Evolutionary conservation across 345 rosid species (phyloP), one percentile per base, ranked within the genome.

Genomic region (Viola odorata): DNA sequence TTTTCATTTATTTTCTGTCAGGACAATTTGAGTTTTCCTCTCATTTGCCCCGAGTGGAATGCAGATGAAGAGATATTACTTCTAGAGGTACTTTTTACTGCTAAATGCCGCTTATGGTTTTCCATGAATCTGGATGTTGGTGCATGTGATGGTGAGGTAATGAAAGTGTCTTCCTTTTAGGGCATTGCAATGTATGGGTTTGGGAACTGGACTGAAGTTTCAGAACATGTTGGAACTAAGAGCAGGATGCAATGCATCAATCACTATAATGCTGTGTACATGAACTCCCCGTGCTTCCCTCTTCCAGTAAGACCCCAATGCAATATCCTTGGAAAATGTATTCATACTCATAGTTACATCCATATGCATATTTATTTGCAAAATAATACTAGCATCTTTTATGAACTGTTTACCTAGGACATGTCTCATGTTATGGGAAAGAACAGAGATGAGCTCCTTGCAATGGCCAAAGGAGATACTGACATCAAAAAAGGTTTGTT

Each of bases 171-270:
- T 37, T 66, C 41, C 70, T 53, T 63, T 72, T 73, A 94, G 97
- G 99, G 90, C 72, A 88, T 94, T 67, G 95, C 79, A 53, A 94
- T 86, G 73, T 94, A 94, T 75, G 99, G 99, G 55, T 83, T 94
- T 69, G 97, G 97, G 55, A 94, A 90, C 60, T 90, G 97, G 99
- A 66, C 67, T 56, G 99, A 94, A 84, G 97, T 90, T 69, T 82
- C 91, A 55, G 89, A 86, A 59, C 88, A 88, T 73, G 88, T 94
- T 69, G 97, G 95, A 71, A 84, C 87, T 50, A 94, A 88, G 82
- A 88, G 79, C 77, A 85, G 65, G 72, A 65, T 76, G 42, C 91
- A 86, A 64, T 90, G 96, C 69, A 80, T 86, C 37, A 73, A 80
- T 68, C 97, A 90, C 75, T 90, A 82, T 70, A 78, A 78, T 78